Conservation (phyloP, 1,139 yeast species). For the Trichomonascaceae sp. region DNA sequence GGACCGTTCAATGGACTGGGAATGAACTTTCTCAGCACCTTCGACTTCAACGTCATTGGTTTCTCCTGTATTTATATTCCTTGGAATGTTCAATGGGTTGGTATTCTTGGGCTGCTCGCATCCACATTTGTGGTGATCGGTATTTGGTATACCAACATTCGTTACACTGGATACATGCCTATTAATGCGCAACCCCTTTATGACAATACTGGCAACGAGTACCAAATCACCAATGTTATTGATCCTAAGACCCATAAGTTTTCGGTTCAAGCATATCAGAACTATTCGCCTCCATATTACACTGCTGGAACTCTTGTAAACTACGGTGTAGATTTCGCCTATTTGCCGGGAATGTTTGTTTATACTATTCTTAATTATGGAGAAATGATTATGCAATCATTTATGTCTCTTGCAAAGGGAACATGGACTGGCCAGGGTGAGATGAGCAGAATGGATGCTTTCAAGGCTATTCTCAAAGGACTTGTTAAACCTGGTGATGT, state of each 20-base stretch:
- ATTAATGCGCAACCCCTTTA: conserved; percentile 44
- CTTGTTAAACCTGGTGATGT: conserved; percentile 36
- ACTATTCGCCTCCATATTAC: conserved; percentile 49
- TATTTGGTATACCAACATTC: conserved; percentile 44
- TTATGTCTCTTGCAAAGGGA: conserved; percentile 1
- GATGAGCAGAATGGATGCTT: conserved; percentile 5
- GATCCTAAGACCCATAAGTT: conserved; percentile 30
- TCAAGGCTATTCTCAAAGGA: not conserved
- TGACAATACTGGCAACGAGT: conserved; percentile 43
- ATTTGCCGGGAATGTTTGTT: conserved; percentile 41
- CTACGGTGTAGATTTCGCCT: conserved; percentile 53
- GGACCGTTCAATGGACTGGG: conserved; percentile 54
- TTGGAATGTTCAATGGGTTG: conserved; percentile 35
- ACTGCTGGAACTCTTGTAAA: conserved; percentile 50
- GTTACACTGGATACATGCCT: conserved; percentile 48
- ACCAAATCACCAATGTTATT: conserved; percentile 36
- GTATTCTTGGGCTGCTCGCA: conserved; percentile 41
- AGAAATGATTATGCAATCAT: conserved; percentile 13
- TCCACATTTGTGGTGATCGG: conserved; percentile 37
- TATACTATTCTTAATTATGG: conserved; percentile 23
- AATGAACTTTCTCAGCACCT: conserved; percentile 46
- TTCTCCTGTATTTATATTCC: conserved; percentile 36
- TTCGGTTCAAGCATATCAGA: conserved; percentile 27
- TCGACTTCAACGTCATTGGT: conserved; percentile 50
- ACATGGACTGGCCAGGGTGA: conserved; percentile 10